These are phyloP conservation scores for Flaveria trinervia DNA, from an alignment of 129 eudicot species.

Conservation along the genomic window DNA sequence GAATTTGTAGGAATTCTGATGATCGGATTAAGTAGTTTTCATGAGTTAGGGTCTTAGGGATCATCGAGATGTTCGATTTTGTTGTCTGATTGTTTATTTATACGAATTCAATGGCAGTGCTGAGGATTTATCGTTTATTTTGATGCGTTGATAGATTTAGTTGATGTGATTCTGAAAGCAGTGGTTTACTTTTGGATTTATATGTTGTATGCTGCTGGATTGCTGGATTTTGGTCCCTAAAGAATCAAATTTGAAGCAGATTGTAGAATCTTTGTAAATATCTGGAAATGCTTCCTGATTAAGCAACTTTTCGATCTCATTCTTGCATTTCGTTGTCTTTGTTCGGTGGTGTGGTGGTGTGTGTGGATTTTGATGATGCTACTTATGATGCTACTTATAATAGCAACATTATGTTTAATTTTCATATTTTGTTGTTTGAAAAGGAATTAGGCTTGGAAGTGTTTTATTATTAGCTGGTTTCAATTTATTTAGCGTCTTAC, in stretches of 20 bases:
- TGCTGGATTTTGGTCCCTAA: slow-evolving; percentile 17
- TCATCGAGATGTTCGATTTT: slow-evolving; percentile 1
- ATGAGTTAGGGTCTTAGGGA: neutral
- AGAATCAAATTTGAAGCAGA: slow-evolving; percentile 31
- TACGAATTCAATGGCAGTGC: slow-evolving; percentile 1
- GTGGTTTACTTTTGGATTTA: neutral
- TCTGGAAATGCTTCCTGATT: slow-evolving; percentile 15
- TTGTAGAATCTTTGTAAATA: slow-evolving; percentile 17
- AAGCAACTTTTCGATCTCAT: slow-evolving; percentile 19
- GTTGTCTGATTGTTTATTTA: slow-evolving; percentile 13
- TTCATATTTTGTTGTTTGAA: neutral
- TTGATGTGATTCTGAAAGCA: neutral
- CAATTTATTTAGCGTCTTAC: neutral
- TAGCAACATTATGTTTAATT: slow-evolving; percentile 7
- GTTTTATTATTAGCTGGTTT: neutral
- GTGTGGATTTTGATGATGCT: slow-evolving; percentile 1
- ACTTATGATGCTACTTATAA: neutral
- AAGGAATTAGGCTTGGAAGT: neutral
- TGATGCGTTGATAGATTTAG: neutral
- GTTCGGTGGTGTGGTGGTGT: neutral
- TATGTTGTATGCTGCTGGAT: slow-evolving; percentile 20
- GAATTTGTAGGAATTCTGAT: slow-evolving; percentile 13
- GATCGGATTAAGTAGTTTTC: slow-evolving; percentile 33
- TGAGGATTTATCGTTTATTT: slow-evolving; percentile 9
- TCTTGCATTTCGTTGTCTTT: neutral